Conservation (phyloP, 441 rosid genomes). For the Bruguiera hainesii region DNA sequence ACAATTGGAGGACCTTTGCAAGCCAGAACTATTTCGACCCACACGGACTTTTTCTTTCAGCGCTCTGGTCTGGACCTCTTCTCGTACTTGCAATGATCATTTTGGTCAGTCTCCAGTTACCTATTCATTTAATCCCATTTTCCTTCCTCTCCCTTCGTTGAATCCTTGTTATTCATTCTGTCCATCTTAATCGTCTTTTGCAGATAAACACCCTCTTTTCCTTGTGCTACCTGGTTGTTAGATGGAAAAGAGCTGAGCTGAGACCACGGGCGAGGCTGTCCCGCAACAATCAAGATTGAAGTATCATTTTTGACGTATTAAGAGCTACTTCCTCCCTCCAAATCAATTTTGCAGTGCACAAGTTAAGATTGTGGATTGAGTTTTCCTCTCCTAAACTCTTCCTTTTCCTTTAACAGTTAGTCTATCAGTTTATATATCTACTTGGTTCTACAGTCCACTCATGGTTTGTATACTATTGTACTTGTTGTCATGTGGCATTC, state of each 20-base stretch:
- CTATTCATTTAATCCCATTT: constrained; percentile 2
- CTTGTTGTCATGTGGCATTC: neutral
- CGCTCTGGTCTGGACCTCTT: constrained; percentile 97
- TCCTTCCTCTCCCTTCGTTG: neutral
- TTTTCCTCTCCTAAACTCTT: neutral
- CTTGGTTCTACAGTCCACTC: neutral
- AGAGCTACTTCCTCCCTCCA: constrained; percentile 5
- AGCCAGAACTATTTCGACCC: constrained; percentile 87
- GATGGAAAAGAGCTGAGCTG: constrained; percentile 96
- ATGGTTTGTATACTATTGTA: neutral
- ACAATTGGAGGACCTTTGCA: constrained; percentile 80
- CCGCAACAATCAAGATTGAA: constrained; percentile 69
- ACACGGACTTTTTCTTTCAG: constrained; percentile 74
- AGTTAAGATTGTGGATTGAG: constrained; percentile 2
- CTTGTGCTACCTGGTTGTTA: constrained; percentile 75
- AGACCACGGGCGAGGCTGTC: constrained; percentile 80
- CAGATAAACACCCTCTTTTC: constrained; percentile 86
- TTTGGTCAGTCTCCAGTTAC: constrained; percentile 49
- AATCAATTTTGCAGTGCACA: constrained; percentile 11
- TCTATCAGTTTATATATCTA: constrained; percentile 7
- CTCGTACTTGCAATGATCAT: constrained; percentile 67
- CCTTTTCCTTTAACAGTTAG: neutral
- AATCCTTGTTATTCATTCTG: neutral
- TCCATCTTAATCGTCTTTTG: constrained; percentile 11
- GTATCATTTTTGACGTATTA: neutral